Base-by-base conservation (phyloP, 768 basidiomycete genomes). In the Russula sp. region DNA sequence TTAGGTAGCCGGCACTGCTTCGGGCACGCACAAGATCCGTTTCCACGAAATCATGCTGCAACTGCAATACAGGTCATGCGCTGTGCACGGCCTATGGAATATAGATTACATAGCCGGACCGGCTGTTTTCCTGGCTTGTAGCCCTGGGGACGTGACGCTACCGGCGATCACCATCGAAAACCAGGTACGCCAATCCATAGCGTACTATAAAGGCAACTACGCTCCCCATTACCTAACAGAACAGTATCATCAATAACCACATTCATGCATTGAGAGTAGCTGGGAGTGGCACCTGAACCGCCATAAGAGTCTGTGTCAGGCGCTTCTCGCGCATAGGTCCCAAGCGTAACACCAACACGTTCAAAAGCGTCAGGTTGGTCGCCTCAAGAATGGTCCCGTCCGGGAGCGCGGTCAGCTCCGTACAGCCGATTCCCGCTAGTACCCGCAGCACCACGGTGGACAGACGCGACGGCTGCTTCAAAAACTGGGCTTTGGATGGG, bases 361-460 rank as follows among this genome's bases (percentile, higher is more conserved):
- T 98, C 37, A 96, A 77, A 62, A 99, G 86, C 0, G 97, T 99
- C 64, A 98, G 75, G 73, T 99, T 99, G 40, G 90, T 94, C 4
- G 85, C 80, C 62, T 88, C 86, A 3, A 79, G 71, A 67, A 97
- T 86, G 31, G 71, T 73, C 11, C 84, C 84, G 27, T 70, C 77
- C 14, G 81, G 75, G 68, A 86, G 80, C 18, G 76, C 64, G 34
- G 81, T 84, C 6, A 97, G 75, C 37, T 85, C 76, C 35, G 90
- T 85, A 20, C 95, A 75, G 4, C 89, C 82, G 10, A 97, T 71
- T 1, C 77, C 66, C 2, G 86, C 79, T 55, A 97, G 73, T 18
- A 84, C 68, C 22, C 77, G 79, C 20, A 98, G 81, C 14, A 84
- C 73, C 9, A 87, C 47, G 3, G 75, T 72, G 8, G 89, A 76